A percentile compares a stretch with the other conserved stretches of the same genome.
Evolutionary conservation across 2,329 filamentous ascomycete genomes (phyloP).

Genomic region (Chaetomium sp.): DNA sequence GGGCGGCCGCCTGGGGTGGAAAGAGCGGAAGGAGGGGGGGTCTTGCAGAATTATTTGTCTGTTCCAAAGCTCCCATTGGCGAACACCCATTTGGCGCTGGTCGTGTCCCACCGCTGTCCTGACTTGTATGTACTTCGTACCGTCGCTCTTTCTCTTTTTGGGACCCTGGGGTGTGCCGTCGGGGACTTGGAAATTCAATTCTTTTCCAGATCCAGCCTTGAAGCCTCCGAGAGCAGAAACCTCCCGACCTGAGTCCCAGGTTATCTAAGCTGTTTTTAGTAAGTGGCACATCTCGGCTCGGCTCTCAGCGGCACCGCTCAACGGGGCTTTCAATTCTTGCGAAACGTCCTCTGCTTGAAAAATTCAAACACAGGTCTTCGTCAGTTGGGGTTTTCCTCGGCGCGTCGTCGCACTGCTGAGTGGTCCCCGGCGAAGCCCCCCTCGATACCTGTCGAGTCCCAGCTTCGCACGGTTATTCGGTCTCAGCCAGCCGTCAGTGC

Average conservation of each 20-base stretch:
- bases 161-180: neutral
- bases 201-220: neutral
- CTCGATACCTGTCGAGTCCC: neutral
- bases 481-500: constrained; percentile 3
- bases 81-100: neutral
- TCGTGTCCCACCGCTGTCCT: neutral
- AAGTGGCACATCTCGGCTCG: neutral
- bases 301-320: neutral
- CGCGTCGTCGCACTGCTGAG: neutral
- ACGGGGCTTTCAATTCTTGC: neutral
- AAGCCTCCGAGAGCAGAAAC: neutral
- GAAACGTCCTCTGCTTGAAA: neutral
- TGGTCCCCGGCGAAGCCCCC: neutral
- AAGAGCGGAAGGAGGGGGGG: constrained; percentile 1
- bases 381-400: neutral
- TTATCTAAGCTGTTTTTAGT: neutral
- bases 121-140: neutral
- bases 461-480: neutral
- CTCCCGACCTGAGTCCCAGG: too few relatives aligned
- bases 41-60: constrained; percentile 3
- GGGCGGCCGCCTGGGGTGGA: neutral
- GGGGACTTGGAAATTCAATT: neutral
- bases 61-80: neutral
- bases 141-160: constrained; percentile 8
- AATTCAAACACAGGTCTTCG: neutral